phyloP scores from a whole-genome alignment of 2,329 filamentous ascomycete genomes.

The Penicillium fuscoglaucum region DNA sequence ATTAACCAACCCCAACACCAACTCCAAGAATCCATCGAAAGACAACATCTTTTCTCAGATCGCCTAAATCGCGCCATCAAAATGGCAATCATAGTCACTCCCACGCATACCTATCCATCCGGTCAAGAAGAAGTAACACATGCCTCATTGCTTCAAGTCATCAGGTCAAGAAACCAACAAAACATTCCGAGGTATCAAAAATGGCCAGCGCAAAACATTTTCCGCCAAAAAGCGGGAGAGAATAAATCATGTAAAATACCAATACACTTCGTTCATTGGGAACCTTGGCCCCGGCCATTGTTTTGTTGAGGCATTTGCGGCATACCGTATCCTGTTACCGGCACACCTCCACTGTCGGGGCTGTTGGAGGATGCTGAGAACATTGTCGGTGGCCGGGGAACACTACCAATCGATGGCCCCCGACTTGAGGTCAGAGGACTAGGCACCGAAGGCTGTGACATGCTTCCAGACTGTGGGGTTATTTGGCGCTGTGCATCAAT shows the following conservation, averaged over 20 bases:
- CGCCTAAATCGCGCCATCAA: not conserved
- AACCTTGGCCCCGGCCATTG: slow-evolving; percentile 15
- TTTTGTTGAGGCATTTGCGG: slow-evolving; percentile 16
- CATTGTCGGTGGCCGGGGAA: slow-evolving; percentile 16
- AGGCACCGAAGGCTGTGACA: slow-evolving; percentile 21
- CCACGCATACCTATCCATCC: not conserved
- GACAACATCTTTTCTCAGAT: not conserved
- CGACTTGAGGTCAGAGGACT: slow-evolving; percentile 27
- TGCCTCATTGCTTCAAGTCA: not conserved
- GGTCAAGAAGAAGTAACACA: not conserved
- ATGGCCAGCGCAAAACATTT: not conserved
- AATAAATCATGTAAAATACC: not conserved
- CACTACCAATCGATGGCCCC: slow-evolving; percentile 18
- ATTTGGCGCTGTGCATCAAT: slow-evolving; percentile 35
- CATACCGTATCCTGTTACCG: slow-evolving; percentile 16
- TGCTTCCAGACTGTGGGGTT: slow-evolving; percentile 16
- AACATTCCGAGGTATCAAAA: not conserved
- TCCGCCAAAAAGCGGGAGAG: not conserved
- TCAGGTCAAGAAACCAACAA: not conserved
- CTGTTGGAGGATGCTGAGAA: slow-evolving; percentile 19
- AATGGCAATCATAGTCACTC: not conserved
- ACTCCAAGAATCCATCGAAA: not conserved
- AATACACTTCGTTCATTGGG: slow-evolving; percentile 3
- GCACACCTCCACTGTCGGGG: slow-evolving; percentile 15
- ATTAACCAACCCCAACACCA: not conserved